Base-by-base conservation (phyloP, 495 filamentous ascomycete genomes). In the Tuber microsphaerosporum region DNA sequence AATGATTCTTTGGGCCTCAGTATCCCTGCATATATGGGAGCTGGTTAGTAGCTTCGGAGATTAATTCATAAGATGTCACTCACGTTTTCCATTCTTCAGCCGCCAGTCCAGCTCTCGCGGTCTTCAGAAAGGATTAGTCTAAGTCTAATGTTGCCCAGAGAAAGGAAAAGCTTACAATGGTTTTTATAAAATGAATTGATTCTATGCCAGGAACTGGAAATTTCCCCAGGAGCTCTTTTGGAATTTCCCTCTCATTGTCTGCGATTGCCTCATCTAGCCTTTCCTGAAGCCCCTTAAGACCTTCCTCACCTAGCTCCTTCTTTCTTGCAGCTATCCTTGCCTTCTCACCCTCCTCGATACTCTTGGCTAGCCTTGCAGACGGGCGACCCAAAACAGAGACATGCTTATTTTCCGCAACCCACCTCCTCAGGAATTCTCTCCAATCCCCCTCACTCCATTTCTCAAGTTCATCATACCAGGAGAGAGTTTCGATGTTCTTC, bases 171-270 rank as follows among this genome's bases (percentile, higher is more conserved):
- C 12, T 65, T 65, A 65, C 56, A 14, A 5, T 89, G 0, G 95
- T 95, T 70, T 94, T 88, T 80, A 97, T 94, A 83, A 98, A 97
- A 84, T 97, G 93, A 68, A 97, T 95, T 0, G 93, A 94, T 10
- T 94, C 91, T 0, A 92, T 90, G 17, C 89, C 87, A 31, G 95
- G 96, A 48, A 99, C 91, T 68, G 87, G 82, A 85, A 96, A 97
- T 71, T 90, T 86, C 72, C 90, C 90, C n/a, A 98, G 85, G 43
- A 96, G 82, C 41, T 92, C 88, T 69, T 89, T 86, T 12, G 93
- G 92, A 68, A 95, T 93, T 56, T 91, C 89, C 82, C 90, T 89
- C 81, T 97, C 92, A 79, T 96, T 97, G 81, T 91, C 89, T 6
- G 89, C 88, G 82, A 93, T 95, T 8, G 93, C 92, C 37, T 87